Base-by-base conservation (phyloP, 192 early-diverging fungal genomes). In the Mortierella alpina region DNA sequence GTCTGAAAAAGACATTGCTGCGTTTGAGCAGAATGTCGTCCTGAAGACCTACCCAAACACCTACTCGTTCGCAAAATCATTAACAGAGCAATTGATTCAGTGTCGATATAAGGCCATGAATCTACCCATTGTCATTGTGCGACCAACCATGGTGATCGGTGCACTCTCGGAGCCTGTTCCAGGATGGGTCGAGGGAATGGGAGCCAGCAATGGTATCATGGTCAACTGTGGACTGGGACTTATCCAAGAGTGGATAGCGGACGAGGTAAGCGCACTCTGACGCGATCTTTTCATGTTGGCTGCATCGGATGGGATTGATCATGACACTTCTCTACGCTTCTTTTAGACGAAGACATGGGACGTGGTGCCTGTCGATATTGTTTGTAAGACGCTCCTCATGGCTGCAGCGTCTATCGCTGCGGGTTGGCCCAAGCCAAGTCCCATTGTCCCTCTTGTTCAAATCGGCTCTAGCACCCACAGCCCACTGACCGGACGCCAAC, bases 11-110 rank as follows among this genome's bases (percentile, higher is more conserved):
- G 67, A 69, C 7, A 6, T 69, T 7, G 2, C 4, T 1, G 12
- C 10, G 8, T 69, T n/a, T 18, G 57, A 69, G 57, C 58, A 58
- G 7, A 39, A 47, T n/a, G n/a, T n/a, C 11, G 57, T 59, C 55
- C 67, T 69, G 13, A 49, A 69, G 48, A 59, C 47, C 1, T 59
- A 50, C 44, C 56, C 56, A 18, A 51, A 18, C 47, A 69, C 67
- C 2, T 69, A 69, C 67, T 56, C 18, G 1, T 47, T 60, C 20
- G n/a, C 57, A 7, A 69, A 69, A 18, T 47, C 67, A n/a, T 47
- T 69, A 3, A n/a, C 44, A 13, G 67, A 69, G 57, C 58, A 60
- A 11, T n/a, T 69, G 1, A 47, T 69, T 11, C 44, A 69, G 23
- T 2, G 39, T 39, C 48, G 67, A 9, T 51, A 5, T 47, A 1